Evolutionary conservation across 495 filamentous ascomycete genomes (phyloP).

Genomic region (Pseudevernia furfuracea): DNA sequence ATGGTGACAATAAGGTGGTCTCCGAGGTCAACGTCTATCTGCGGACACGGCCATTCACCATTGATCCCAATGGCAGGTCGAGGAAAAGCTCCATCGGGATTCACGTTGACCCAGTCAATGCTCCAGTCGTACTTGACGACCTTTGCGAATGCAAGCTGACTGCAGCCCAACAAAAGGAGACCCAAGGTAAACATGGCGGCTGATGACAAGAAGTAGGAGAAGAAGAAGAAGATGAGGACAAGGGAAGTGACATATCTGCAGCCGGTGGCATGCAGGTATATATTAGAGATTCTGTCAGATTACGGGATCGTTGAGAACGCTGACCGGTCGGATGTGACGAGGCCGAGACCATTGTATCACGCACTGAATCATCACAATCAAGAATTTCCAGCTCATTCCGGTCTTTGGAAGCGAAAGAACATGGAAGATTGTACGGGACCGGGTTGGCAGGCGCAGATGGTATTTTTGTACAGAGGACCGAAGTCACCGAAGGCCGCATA

Average conservation of each 20-base stretch:
- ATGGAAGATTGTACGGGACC: neutral
- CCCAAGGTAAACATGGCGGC: conserved; percentile 29
- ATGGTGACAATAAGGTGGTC: conserved; percentile 66
- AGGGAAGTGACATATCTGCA: neutral
- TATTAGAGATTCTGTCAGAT: neutral
- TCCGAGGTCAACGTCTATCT: conserved; percentile 60
- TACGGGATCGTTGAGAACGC: neutral
- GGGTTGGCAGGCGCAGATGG: neutral
- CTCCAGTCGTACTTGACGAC: conserved; percentile 72
- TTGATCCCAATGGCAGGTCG: conserved; percentile 75
- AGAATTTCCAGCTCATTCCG: neutral
- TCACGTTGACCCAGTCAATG: conserved; percentile 70
- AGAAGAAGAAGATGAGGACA: too few species aligned
- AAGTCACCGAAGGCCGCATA: conserved; percentile 1
- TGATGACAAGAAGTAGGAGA: neutral
- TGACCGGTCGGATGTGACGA: neutral
- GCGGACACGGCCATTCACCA: conserved; percentile 66
- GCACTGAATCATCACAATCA: neutral
- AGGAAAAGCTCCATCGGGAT: conserved; percentile 61
- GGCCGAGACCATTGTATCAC: neutral
- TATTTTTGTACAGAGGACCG: neutral
- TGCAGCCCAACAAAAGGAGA: conserved; percentile 30
- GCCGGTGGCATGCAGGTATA: conserved; percentile 5
- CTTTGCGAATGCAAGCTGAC: conserved; percentile 43
- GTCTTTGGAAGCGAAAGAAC: neutral